Base-by-base conservation (phyloP, 2,329 filamentous ascomycete species). In the Ascochyta fabae region DNA sequence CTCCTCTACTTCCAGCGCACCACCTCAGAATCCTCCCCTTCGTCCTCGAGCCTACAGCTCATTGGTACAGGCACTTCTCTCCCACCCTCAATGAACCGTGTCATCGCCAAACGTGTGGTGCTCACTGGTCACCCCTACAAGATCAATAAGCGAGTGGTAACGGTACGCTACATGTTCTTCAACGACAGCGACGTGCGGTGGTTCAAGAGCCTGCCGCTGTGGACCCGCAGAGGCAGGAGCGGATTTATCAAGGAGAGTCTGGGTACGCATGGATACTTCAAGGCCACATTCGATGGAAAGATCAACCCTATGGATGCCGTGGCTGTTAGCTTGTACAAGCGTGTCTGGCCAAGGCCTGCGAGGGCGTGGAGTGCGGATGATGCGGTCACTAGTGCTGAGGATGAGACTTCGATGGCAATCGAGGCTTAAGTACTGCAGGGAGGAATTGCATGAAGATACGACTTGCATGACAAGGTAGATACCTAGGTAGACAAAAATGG, bases 151-250 rank as follows among this genome's bases (percentile, higher is more conserved):
- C 92, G 90, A 77, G 83, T 99, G 23, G 95, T 99, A 56, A 99
- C 96, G 0, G 88, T 99, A 42, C 89, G 95, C 27, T 99, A 99
- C 84, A 99, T 99, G 96, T 99, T 99, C 84, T 99, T 99, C 86
- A 96, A 94, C 81, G 83, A 89, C 44, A 91, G 94, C 69, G 96
- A 99, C 64, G 91, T 99, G 29, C 87, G 90, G 65, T 99, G 95
- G 93, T 99, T 98, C 85, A 96, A 96, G 81, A 94, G 94, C 0
- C 76, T 99, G 72, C 94, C 95, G 57, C 78, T 99, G 61, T 99
- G 94, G 93, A 99, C 95, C 5, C 91, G 87, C 79, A 81, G 94
- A 27, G 95, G 95, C 6, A 83, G 95, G 59, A 91, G 87, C 64
- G 95, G 95, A 8, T 97, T 88, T 75, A 87, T 99, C 81, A 97